Percentiles rank a stretch among this genome's conserved stretches.
These are phyloP conservation scores for Leccinellum luteum DNA, from an alignment of 768 basidiomycete species.

Conservation along the genomic window DNA sequence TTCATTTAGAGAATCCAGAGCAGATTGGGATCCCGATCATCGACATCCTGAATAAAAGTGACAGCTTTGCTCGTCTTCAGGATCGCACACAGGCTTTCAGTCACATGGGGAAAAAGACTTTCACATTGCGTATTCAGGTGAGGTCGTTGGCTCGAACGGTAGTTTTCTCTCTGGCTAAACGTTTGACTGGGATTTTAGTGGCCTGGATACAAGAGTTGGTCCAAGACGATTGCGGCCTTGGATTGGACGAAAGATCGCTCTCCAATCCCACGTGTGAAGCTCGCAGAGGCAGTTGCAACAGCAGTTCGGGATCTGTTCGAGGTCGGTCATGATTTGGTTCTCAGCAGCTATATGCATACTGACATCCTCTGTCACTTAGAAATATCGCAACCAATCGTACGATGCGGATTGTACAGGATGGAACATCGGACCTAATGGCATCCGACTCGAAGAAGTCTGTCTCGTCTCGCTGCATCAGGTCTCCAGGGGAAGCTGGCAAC, in stretches of 20 bases:
- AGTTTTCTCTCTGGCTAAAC: neutral
- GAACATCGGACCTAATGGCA: constrained; percentile 25
- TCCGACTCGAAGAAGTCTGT: constrained; percentile 33
- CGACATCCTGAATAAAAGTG: constrained; percentile 54
- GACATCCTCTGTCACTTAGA: constrained; percentile 12
- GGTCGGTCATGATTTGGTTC: constrained; percentile 31
- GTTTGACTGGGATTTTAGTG: constrained; percentile 44
- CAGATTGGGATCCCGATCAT: constrained; percentile 59
- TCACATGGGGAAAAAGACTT: constrained; percentile 62
- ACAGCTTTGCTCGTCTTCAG: constrained; percentile 48
- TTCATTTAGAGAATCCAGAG: constrained; percentile 49
- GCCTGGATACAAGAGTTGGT: constrained; percentile 76
- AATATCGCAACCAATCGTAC: constrained; percentile 5
- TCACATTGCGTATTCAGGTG: constrained; percentile 73
- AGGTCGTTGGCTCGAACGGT: constrained; percentile 15
- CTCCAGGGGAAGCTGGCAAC: constrained; percentile 79
- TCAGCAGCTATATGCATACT: constrained; percentile 2
- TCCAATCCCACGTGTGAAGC: constrained; percentile 70
- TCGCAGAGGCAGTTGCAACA: constrained; percentile 74
- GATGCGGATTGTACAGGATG: constrained; percentile 16
- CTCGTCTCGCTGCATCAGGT: constrained; percentile 78
- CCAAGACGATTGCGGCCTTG: constrained; percentile 72
- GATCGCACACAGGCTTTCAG: constrained; percentile 60
- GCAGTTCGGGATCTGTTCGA: constrained; percentile 64
- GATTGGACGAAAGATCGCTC: constrained; percentile 71